Evolutionary conservation across 1,139 yeast species (phyloP), one percentile per base, ranked within the genome.

Genomic region (Pneumocystis murina): DNA sequence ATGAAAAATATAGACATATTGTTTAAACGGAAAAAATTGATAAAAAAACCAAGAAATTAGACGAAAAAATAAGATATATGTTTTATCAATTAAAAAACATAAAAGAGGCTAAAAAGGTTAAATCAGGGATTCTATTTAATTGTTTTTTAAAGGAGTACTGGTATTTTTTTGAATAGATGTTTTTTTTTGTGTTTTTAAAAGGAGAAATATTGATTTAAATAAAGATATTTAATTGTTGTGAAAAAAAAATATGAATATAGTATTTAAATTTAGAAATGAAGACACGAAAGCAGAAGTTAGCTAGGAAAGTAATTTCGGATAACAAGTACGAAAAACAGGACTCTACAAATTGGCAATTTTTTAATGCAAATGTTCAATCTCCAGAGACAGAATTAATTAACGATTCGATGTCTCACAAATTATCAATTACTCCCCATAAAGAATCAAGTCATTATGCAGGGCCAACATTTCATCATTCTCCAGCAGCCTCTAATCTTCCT

Each of bases 401-500:
- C 7, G 55, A 24, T 2, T 10, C 33, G 4, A 24, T 24, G 20
- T 20, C 30, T 24, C 55, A 48, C 10, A 48, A 14, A 24, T 4
- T 3, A 14, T 48, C 33, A 8, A 24, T 30, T 10, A 24, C 33
- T 1, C 30, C 55, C 7, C n/a, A 24, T 12, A 48, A 48, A 12
- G 33, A 48, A 24, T 24, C 58, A 14, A 35, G 30, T 38, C 62
- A 57, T 17, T 69, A 69, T 69, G 77, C 79, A 5, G 79, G 79
- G 7, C 75, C 78, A 20, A 74, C 76, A 35, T 77, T 77, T 69
- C 75, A 75, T 62, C 69, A 75, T 4, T 76, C 80, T 1, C 80
- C 80, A 6, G 79, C 78, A 6, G 76, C 80, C 1, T 73, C 76
- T n/a, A 70, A 77, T 16, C 69, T 77, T 28, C 80, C 80, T n/a